A percentile compares a stretch with the other conserved stretches of the same genome.
phyloP scores from a whole-genome alignment of 352 stramenopile genomes.

The Pythium coloratum region DNA sequence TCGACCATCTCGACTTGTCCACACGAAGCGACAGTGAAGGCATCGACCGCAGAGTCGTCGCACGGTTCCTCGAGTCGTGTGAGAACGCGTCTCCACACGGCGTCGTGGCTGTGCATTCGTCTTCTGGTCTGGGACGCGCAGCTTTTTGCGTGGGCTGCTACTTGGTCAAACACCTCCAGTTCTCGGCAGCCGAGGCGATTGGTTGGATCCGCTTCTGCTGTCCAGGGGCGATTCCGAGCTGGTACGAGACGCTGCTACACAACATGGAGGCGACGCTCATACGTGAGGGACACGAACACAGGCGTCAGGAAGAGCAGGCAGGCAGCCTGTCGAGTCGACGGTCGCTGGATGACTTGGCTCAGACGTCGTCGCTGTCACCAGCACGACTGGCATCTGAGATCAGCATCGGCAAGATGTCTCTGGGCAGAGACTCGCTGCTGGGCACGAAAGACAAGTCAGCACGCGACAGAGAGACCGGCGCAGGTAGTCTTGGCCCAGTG shows the following conservation, averaged over 20 bases:
- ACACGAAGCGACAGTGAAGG: conserved; percentile 38
- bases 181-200: conserved; percentile 94
- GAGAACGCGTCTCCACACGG: conserved; percentile 55
- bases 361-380: not conserved
- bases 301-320: conserved; percentile 17
- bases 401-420: conserved; percentile 64
- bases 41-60: conserved; percentile 67
- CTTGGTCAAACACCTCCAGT: conserved; percentile 97
- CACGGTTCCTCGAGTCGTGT: conserved; percentile 86
- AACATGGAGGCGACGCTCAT: conserved; percentile 85
- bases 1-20: conserved; percentile 91
- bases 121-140: conserved; percentile 83
- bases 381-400: conserved; percentile 34
- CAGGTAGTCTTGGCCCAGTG: not conserved
- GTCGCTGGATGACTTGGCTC: conserved; percentile 11
- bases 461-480: conserved; percentile 9
- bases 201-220: conserved; percentile 95
- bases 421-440: conserved; percentile 54
- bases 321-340: conserved; percentile 1
- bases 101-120: conserved; percentile 83
- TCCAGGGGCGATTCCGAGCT: conserved; percentile 79
- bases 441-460: conserved; percentile 42
- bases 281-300: conserved; percentile 47
- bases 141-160: conserved; percentile 97
- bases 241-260: conserved; percentile 90